Evolutionary conservation across 306 rosid genomes (phyloP), one percentile per base, ranked within the genome.

Genomic region (Sicyos edulis): DNA sequence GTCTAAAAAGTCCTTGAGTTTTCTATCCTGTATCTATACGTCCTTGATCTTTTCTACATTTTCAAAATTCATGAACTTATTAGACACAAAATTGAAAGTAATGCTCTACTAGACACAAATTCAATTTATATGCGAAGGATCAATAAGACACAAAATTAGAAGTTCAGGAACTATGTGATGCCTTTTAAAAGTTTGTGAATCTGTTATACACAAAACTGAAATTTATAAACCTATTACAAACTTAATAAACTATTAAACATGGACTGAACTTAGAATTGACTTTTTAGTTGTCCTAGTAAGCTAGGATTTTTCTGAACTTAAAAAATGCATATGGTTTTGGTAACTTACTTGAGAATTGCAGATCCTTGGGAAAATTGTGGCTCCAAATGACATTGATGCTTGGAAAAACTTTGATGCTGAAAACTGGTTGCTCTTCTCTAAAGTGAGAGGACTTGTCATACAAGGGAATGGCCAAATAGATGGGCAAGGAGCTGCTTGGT

Each of bases 401-500:
- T 71, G 75, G 75, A 54, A 54, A 52, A 17, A 17, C 10, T 52
- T 32, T 54, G 63, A 71, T 5, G 37, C 4, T 6, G 13, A 71
- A 34, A 52, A 52, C 20, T 73, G 76, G 76, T 45, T 73, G 51
- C 11, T 21, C 34, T 73, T 73, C 24, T 20, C 67, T 22, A 47
- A 73, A 22, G 68, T 73, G 10, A 44, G 52, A 2, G 16, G 76
- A 7, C 69, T 73, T 8, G 17, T 9, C 17, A 10, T 73, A 40
- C 53, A 14, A 42, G 76, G 76, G 6, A 57, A 26, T 57, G 76
- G 76, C 12, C 24, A 57, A 14, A 57, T 73, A 42, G 55, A 73
- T 73, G 76, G 76, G 13, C 76, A 44, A 44, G 76, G 76, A 17
- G 67, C 68, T 73, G 55, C 16, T 21, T 73, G 76, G 76, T 73